phyloP scores from a whole-genome alignment of 768 basidiomycete genomes.

The Naganishia antarctica region DNA sequence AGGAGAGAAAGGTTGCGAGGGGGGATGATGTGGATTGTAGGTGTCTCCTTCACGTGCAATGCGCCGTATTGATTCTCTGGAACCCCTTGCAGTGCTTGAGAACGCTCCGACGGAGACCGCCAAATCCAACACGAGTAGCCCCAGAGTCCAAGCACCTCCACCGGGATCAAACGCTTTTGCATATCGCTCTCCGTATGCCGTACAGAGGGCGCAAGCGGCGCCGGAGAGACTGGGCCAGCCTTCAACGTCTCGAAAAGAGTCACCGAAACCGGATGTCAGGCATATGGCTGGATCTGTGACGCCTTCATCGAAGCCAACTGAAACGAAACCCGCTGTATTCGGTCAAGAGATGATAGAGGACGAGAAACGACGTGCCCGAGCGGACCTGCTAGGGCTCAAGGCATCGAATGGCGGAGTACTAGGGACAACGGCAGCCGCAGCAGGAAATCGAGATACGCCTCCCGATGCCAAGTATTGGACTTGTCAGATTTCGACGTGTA shows the following conservation, averaged over 20 bases:
- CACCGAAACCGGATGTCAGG: neutral
- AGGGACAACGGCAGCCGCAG: neutral
- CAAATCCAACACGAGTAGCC: neutral
- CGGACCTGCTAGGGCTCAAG: neutral
- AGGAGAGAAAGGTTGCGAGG: constrained; percentile 6
- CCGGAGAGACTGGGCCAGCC: neutral
- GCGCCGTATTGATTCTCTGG: neutral
- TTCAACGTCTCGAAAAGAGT: neutral
- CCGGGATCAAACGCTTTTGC: neutral
- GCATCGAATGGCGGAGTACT: neutral
- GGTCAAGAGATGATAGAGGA: constrained; percentile 4
- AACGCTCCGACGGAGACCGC: neutral
- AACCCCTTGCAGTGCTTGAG: neutral
- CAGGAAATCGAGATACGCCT: neutral
- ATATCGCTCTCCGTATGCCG: neutral
- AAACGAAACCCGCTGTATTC: neutral
- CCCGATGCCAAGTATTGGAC: neutral
- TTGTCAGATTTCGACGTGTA: neutral
- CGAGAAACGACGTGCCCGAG: constrained; percentile 4
- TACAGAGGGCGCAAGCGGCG: neutral
- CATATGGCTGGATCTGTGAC: neutral
- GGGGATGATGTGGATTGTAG: constrained; percentile 15
- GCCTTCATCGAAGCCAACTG: neutral
- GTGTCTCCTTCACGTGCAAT: neutral
- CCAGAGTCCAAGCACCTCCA: neutral